Conservation (phyloP, 169 alveolate genomes). For the Plasmodium sp. region DNA sequence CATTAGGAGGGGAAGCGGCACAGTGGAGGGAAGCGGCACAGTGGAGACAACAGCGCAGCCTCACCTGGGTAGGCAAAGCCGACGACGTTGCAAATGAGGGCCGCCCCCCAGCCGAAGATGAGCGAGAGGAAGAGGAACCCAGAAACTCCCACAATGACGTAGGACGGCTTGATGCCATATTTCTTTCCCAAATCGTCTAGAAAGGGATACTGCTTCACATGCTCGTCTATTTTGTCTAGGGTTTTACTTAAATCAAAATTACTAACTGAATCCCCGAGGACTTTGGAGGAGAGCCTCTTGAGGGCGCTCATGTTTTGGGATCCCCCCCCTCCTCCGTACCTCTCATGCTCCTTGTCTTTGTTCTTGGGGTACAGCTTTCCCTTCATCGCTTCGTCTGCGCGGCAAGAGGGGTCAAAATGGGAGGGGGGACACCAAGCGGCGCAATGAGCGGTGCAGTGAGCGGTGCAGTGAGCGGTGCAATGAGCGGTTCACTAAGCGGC, state of each 20-base stretch:
- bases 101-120: slow-evolving; percentile 81
- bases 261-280: slow-evolving; percentile 9
- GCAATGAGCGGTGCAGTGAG: background rate
- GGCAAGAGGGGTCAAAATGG: background rate
- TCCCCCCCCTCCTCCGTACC: background rate
- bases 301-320: background rate
- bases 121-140: slow-evolving; percentile 44
- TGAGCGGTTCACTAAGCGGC: background rate
- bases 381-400: background rate
- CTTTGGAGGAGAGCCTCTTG: slow-evolving; percentile 32
- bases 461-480: background rate
- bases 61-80: slow-evolving; percentile 79
- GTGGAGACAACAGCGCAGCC: background rate
- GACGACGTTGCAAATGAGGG: slow-evolving; percentile 76
- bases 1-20: background rate
- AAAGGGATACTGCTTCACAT: slow-evolving; percentile 39
- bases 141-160: slow-evolving; percentile 42
- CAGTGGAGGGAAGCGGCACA: background rate
- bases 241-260: slow-evolving; percentile 1
- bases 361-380: background rate
- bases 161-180: slow-evolving; percentile 76
- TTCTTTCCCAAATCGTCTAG: slow-evolving; percentile 30
- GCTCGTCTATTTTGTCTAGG: slow-evolving; percentile 13
- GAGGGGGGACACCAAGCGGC: background rate
- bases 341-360: slow-evolving; percentile 15